A percentile compares a stretch with the other conserved stretches of the same genome.
phyloP scores from a whole-genome alignment of 805 yeast species.

The Zygosaccharomyces rouxii region DNA sequence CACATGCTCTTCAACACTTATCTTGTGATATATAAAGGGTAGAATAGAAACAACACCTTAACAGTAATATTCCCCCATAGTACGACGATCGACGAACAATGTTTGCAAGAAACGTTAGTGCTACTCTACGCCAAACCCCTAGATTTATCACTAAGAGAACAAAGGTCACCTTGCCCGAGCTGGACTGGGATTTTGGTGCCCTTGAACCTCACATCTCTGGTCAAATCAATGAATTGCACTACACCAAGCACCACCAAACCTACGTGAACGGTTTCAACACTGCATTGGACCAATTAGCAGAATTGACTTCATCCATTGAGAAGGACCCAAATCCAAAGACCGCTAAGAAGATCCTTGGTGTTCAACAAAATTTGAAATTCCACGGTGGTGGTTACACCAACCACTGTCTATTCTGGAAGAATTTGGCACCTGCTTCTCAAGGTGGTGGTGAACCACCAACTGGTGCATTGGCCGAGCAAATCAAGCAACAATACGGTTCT shows the following conservation, averaged over 20 bases:
- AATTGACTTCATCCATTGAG: conserved; percentile 57
- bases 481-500: conserved; percentile 63
- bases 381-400: conserved; percentile 90
- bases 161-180: conserved; percentile 71
- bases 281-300: conserved; percentile 67
- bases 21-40: conserved; percentile 7
- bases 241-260: conserved; percentile 89
- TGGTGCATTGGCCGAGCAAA: conserved; percentile 55
- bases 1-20: background rate
- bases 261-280: conserved; percentile 82
- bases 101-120: conserved; percentile 13
- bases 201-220: conserved; percentile 85
- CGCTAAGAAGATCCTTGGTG: conserved; percentile 39
- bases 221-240: conserved; percentile 80
- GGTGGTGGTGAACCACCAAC: conserved; percentile 70
- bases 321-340: conserved; percentile 43
- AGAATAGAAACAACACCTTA: background rate
- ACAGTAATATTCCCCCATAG: no score
- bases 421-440: conserved; percentile 66
- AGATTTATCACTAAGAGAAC: conserved; percentile 41
- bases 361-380: conserved; percentile 77
- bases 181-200: conserved; percentile 79
- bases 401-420: conserved; percentile 85
- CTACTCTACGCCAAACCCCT: conserved; percentile 11
- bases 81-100: background rate